These are phyloP conservation scores for Euphorbia celastroides DNA, from an alignment of 441 rosid genomes.

Conservation along the genomic window DNA sequence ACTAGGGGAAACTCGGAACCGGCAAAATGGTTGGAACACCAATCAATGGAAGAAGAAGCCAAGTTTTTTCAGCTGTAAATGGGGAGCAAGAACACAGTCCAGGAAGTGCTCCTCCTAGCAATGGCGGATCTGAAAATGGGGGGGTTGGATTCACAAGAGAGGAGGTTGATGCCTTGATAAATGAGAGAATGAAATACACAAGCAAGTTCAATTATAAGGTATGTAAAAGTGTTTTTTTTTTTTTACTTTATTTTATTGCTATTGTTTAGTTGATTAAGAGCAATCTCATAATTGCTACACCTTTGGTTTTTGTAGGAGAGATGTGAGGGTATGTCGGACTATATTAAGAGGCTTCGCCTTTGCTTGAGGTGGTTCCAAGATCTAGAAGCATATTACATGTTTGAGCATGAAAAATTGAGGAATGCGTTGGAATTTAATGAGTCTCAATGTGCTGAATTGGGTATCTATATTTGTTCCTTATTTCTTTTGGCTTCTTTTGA, in stretches of 20 bases:
- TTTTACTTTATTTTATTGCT: not conserved
- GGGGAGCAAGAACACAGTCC: slow-evolving; percentile 66
- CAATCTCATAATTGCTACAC: not conserved
- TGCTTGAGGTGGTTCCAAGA: slow-evolving; percentile 82
- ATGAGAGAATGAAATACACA: slow-evolving; percentile 68
- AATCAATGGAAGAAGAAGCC: slow-evolving; percentile 60
- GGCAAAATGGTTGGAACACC: slow-evolving; percentile 76
- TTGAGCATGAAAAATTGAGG: slow-evolving; percentile 59
- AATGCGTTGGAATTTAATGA: slow-evolving; percentile 59
- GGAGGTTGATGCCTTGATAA: slow-evolving; percentile 71
- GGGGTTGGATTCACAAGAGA: slow-evolving; percentile 73
- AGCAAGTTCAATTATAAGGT: slow-evolving; percentile 91
- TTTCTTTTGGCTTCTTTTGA: slow-evolving; percentile 2
- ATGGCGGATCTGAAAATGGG: slow-evolving; percentile 47
- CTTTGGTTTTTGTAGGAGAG: slow-evolving; percentile 45
- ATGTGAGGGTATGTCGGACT: slow-evolving; percentile 58
- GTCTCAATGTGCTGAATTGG: slow-evolving; percentile 55
- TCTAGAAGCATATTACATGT: slow-evolving; percentile 52
- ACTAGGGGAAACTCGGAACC: slow-evolving; percentile 20
- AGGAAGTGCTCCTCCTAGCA: slow-evolving; percentile 50
- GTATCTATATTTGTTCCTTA: slow-evolving; percentile 28
- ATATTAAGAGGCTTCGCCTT: slow-evolving; percentile 66
- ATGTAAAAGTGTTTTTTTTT: slow-evolving; percentile 17
- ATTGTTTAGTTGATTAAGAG: not conserved
- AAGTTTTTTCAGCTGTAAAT: slow-evolving; percentile 53